Conservation (phyloP, 495 filamentous ascomycete species). For the Aspergillus nanangensis region DNA sequence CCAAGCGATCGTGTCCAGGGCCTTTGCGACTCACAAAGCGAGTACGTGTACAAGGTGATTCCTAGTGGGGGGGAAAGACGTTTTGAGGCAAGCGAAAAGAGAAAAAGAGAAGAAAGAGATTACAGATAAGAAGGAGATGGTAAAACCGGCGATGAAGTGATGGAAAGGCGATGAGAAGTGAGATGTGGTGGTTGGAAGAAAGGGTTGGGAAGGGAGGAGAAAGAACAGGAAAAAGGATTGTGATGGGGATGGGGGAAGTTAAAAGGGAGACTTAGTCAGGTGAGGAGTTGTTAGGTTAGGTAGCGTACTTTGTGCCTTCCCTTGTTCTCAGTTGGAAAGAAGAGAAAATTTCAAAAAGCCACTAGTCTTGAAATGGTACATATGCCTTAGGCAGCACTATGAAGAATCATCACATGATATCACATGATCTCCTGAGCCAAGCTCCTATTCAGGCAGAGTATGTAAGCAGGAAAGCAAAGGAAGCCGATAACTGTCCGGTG, state of each 20-base stretch:
- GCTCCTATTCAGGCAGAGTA: no score
- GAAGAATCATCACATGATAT: background rate
- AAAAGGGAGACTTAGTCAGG: conserved; percentile 11
- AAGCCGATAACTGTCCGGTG: conserved; percentile 1
- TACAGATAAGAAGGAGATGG: conserved; percentile 11
- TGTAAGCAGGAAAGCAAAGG: no score
- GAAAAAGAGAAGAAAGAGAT: conserved; percentile 15
- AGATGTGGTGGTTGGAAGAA: conserved; percentile 8
- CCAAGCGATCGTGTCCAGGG: conserved; percentile 34
- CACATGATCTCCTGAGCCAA: background rate
- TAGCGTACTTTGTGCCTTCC: background rate
- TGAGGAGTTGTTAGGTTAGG: conserved; percentile 7
- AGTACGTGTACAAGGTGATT: conserved; percentile 35
- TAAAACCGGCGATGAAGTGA: conserved; percentile 2
- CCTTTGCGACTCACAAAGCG: conserved; percentile 26
- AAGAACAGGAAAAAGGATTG: background rate
- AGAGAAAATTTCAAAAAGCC: background rate
- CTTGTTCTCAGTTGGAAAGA: background rate
- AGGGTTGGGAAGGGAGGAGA: conserved; percentile 11
- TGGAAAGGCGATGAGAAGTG: conserved; percentile 1
- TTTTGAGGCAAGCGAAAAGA: conserved; percentile 20
- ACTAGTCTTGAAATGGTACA: no score
- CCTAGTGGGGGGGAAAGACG: conserved; percentile 26
- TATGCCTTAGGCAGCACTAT: no score
- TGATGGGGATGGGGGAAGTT: conserved; percentile 5